Evolutionary conservation across 179 eudicot species (phyloP).

Genomic region (Spinacia oleracea): DNA sequence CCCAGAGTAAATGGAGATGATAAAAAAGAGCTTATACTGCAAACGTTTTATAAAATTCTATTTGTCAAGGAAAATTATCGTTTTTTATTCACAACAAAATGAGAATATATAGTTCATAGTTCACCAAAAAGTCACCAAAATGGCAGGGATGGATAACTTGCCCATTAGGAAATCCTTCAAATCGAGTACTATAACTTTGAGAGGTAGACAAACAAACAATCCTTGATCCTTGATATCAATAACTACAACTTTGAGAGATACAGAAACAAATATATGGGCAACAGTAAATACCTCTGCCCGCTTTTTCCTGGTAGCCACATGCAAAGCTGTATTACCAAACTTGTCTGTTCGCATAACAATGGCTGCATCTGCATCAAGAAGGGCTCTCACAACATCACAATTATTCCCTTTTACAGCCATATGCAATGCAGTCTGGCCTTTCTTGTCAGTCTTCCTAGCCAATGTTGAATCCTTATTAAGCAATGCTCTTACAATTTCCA

Average conservation of each 20-base stretch:
- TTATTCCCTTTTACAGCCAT: slow-evolving; percentile 94
- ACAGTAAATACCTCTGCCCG: slow-evolving; percentile 62
- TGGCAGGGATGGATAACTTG: neutral
- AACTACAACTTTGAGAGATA: neutral
- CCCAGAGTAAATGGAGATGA: neutral
- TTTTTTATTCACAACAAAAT: neutral
- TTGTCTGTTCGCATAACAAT: slow-evolving; percentile 77
- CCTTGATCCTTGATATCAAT: too few species aligned
- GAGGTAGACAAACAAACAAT: slow-evolving; percentile 6
- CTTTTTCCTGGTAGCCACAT: slow-evolving; percentile 87
- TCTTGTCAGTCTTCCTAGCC: slow-evolving; percentile 70
- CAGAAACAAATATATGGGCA: neutral
- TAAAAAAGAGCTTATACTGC: neutral
- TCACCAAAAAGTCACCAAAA: neutral
- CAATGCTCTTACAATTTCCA: slow-evolving; percentile 55
- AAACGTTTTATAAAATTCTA: neutral
- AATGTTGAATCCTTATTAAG: slow-evolving; percentile 52
- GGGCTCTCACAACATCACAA: slow-evolving; percentile 63
- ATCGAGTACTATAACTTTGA: neutral
- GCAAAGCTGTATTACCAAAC: slow-evolving; percentile 81
- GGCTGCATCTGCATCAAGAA: slow-evolving; percentile 72
- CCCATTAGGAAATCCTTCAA: neutral
- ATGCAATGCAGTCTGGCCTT: slow-evolving; percentile 92
- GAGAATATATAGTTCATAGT: neutral
- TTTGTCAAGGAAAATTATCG: neutral